phyloP scores from a whole-genome alignment of 2,329 filamentous ascomycete genomes.

The Pseudogymnoascus destructans region DNA sequence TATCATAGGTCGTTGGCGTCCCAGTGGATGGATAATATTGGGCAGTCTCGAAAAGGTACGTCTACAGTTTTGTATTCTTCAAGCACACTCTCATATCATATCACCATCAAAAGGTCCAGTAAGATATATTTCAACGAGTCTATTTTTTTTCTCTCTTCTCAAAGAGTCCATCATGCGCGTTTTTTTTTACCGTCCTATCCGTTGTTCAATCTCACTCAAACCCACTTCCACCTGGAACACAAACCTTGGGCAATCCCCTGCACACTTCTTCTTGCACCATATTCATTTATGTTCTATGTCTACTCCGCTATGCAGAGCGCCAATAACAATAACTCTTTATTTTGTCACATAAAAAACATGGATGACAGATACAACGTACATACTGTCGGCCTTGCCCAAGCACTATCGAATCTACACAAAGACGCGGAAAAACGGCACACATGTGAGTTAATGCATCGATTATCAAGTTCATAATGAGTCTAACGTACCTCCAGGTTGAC shows the following conservation, averaged over 20 bases:
- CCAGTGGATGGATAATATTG: conserved; percentile 1
- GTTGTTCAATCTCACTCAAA: not conserved
- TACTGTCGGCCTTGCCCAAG: not conserved
- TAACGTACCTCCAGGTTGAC: not conserved
- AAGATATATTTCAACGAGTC: not conserved
- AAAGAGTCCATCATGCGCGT: no score
- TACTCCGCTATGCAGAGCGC: not conserved
- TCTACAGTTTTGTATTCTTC: not conserved
- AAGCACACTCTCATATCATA: not conserved
- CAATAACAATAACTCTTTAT: not conserved
- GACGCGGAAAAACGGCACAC: not conserved
- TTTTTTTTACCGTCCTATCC: not conserved
- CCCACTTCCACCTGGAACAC: not conserved
- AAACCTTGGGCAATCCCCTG: not conserved
- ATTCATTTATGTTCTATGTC: not conserved
- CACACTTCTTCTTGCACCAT: not conserved
- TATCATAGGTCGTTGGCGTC: not conserved
- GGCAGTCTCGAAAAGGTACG: not conserved
- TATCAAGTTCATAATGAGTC: not conserved
- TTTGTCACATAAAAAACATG: not conserved
- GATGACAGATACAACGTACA: not conserved
- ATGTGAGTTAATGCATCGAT: not conserved
- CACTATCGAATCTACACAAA: conserved; percentile 2
- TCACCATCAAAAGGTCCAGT: not conserved
- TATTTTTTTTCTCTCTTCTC: not conserved